These are phyloP conservation scores for Xylariomycetidae sp. DNA, from an alignment of 2,329 filamentous ascomycete genomes.

Conservation along the genomic window DNA sequence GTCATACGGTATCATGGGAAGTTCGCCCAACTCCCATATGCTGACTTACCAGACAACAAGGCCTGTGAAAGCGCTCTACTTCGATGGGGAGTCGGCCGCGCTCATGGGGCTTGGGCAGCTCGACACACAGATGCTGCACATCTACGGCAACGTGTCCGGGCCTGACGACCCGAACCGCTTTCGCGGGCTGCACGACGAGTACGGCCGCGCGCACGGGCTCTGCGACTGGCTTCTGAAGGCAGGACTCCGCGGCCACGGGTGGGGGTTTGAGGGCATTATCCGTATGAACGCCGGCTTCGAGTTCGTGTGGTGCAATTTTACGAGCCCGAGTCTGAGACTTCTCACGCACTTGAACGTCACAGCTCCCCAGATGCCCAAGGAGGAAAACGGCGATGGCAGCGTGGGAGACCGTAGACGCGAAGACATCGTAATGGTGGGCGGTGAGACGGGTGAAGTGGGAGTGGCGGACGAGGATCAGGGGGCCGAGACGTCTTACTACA, in stretches of 20 bases:
- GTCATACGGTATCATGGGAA: slow-evolving; percentile 50
- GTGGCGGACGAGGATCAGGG: slow-evolving; percentile 5
- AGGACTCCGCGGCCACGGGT: slow-evolving; percentile 38
- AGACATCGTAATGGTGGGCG: too few species aligned
- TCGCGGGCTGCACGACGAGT: slow-evolving; percentile 39
- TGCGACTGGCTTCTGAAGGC: slow-evolving; percentile 39
- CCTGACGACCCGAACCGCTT: slow-evolving; percentile 20
- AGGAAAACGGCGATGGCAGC: slow-evolving; percentile 6
- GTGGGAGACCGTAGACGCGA: slow-evolving; percentile 4
- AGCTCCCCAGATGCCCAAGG: slow-evolving; percentile 32
- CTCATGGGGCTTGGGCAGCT: slow-evolving; percentile 42
- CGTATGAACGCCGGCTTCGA: slow-evolving; percentile 50
- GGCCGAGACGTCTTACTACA: slow-evolving; percentile 25
- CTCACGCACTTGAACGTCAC: slow-evolving; percentile 42
- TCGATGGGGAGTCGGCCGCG: slow-evolving; percentile 46
- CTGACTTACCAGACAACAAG: slow-evolving; percentile 44
- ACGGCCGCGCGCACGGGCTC: slow-evolving; percentile 40
- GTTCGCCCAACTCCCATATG: slow-evolving; percentile 36
- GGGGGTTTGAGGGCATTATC: slow-evolving; percentile 46
- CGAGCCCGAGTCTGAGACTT: slow-evolving; percentile 36
- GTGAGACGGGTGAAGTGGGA: slow-evolving; percentile 6
- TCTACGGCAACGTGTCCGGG: slow-evolving; percentile 42
- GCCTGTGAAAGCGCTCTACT: slow-evolving; percentile 39
- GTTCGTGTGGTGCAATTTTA: slow-evolving; percentile 48
- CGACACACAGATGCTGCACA: slow-evolving; percentile 45